Conservation (phyloP, 495 filamentous ascomycete genomes). For the Trichoderma virens region DNA sequence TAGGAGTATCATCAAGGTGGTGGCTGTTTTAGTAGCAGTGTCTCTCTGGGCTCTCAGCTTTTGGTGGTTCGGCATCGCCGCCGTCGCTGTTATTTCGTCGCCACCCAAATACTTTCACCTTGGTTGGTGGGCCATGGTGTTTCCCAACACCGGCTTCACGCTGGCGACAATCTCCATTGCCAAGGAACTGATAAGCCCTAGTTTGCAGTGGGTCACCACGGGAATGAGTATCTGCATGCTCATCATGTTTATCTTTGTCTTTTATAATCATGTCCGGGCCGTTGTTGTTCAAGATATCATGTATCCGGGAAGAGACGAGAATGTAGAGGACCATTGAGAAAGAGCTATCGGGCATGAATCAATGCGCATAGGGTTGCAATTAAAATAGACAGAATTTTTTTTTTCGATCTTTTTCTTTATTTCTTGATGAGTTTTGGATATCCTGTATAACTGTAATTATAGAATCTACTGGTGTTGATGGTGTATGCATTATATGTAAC, state of each 20-base stretch:
- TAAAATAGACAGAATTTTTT: neutral
- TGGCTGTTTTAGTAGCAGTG: constrained; percentile 44
- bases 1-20: constrained; percentile 27
- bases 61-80: constrained; percentile 62
- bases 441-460: too few relatives aligned
- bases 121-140: constrained; percentile 51
- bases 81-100: constrained; percentile 44
- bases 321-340: constrained; percentile 19
- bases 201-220: constrained; percentile 36
- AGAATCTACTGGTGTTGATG: too few relatives aligned
- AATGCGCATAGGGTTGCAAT: neutral
- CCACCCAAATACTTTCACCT: constrained; percentile 47
- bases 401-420: neutral
- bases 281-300: constrained; percentile 48
- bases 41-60: constrained; percentile 64
- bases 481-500: too few relatives aligned
- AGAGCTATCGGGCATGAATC: neutral
- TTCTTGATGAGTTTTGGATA: too few relatives aligned
- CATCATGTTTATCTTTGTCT: constrained; percentile 50
- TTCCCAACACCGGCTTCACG: constrained; percentile 52
- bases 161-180: constrained; percentile 42
- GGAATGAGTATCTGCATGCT: constrained; percentile 49
- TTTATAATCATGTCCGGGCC: constrained; percentile 45
- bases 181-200: constrained; percentile 30
- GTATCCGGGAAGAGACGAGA: constrained; percentile 58